Conservation (phyloP, 805 yeast species). For the Peterozyma xylosa region DNA sequence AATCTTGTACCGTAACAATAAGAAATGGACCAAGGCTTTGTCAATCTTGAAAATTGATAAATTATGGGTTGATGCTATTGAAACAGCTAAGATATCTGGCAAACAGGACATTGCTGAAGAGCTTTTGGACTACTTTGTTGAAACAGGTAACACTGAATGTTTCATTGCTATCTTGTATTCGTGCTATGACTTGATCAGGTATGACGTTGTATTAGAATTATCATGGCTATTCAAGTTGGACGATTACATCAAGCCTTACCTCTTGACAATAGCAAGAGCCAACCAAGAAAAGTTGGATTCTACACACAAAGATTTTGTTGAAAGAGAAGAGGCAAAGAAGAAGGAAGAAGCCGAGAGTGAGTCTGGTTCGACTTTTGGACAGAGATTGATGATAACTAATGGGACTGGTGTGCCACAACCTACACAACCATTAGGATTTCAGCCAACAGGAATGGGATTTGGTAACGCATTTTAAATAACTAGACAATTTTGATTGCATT, state of each 20-base stretch:
- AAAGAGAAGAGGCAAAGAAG: conserved; percentile 51
- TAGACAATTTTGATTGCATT: too few relatives aligned
- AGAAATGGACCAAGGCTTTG: conserved; percentile 87
- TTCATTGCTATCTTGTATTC: conserved; percentile 83
- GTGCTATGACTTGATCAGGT: conserved; percentile 71
- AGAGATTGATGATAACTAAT: conserved; percentile 77
- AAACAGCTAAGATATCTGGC: conserved; percentile 80
- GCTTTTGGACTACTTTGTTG: conserved; percentile 83
- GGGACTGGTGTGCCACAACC: conserved; percentile 42
- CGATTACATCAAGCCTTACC: conserved; percentile 88
- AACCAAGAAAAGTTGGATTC: conserved; percentile 60
- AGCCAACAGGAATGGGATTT: conserved; percentile 67
- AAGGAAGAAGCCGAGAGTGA: conserved; percentile 36
- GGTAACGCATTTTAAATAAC: conserved; percentile 39
- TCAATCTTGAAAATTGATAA: conserved; percentile 85
- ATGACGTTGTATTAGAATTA: conserved; percentile 81
- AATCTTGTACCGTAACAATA: conserved; percentile 84
- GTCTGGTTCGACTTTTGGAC: conserved; percentile 42
- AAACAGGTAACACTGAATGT: conserved; percentile 93
- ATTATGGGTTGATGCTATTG: conserved; percentile 91
- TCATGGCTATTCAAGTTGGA: conserved; percentile 84
- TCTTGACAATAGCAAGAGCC: conserved; percentile 77
- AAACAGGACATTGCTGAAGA: conserved; percentile 83
- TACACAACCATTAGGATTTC: conserved; percentile 47
- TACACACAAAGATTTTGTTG: conserved; percentile 63